Evolutionary conservation across 2,329 filamentous ascomycete species (phyloP).

Genomic region (Beauveria bassiana): DNA sequence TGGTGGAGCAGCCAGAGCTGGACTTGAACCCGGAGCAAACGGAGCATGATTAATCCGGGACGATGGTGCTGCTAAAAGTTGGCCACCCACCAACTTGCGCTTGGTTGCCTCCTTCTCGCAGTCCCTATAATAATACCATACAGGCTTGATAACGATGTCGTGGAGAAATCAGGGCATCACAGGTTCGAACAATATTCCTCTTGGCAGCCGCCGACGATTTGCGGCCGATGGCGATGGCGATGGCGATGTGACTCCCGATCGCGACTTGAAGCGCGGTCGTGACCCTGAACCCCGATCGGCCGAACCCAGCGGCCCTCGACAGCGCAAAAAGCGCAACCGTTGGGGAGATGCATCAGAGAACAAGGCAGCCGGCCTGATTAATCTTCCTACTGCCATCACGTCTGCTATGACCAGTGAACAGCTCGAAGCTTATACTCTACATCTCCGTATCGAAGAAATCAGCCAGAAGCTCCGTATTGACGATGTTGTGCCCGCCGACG

Average conservation of each 20-base stretch:
- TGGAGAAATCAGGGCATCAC: slow-evolving; percentile 79
- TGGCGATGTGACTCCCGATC: slow-evolving; percentile 27
- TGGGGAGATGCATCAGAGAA: slow-evolving; percentile 98
- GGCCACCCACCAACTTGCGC: neutral
- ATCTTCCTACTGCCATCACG: slow-evolving; percentile 89
- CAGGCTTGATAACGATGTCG: slow-evolving; percentile 41
- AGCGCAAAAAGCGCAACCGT: slow-evolving; percentile 96
- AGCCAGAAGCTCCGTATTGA: slow-evolving; percentile 99
- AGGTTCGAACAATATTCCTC: slow-evolving; percentile 94
- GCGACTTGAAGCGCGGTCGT: slow-evolving; percentile 75
- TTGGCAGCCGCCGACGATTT: slow-evolving; percentile 79
- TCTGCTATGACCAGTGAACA: slow-evolving; percentile 98
- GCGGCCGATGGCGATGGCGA: slow-evolving; percentile 48
- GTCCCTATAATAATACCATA: neutral
- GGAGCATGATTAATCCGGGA: slow-evolving; percentile 8
- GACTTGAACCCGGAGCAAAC: neutral
- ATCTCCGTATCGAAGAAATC: slow-evolving; percentile 97
- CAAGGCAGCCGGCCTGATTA: slow-evolving; percentile 97
- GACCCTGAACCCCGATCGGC: slow-evolving; percentile 70
- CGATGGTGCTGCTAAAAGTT: slow-evolving; percentile 2
- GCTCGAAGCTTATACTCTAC: slow-evolving; percentile 91
- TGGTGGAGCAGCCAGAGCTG: too few relatives aligned
- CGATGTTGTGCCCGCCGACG: slow-evolving; percentile 95
- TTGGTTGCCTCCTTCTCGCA: neutral
- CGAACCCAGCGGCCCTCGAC: slow-evolving; percentile 67